Evolutionary conservation across 1,139 yeast species (phyloP), one percentile per base, ranked within the genome.

Genomic region (Suhomyces yuchorum): DNA sequence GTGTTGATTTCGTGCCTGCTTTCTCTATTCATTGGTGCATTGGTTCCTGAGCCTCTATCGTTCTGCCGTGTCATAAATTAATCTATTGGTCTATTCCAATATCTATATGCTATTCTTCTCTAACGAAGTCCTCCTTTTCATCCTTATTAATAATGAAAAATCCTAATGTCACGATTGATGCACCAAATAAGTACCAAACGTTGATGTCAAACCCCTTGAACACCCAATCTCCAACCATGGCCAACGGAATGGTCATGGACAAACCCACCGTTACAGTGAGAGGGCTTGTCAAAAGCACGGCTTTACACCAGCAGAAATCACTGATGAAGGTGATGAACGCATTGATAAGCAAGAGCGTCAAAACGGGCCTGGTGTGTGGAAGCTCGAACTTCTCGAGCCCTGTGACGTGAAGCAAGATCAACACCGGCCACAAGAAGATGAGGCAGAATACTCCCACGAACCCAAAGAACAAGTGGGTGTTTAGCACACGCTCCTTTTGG

Each of bases 251-350:
- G 0, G 98, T 91, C 56, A 93, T 82, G 23, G 96, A 86, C 39
- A 93, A 74, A 0, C 99, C 99, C 8, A 93, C 96, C 0, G 99
- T 93, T 2, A 92, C 98, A 0, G 96, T 92, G 53, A 93, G 74
- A 0, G 99, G 99, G 43, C 95, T 85, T 1, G 99, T 93, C 62
- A 93, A 72, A 32, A 93, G 75, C 78, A 92, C 95, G 0, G 98
- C 96, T 56, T 90, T 81, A 38, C 96, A 96, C 99, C 99, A 93
- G 61, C 96, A 84, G 57, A 86, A 90, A 63, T 93, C 99, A 40
- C 96, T 87, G 15, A 91, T 69, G 57, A 93, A 84, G 0, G 97
- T 90, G 37, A 90, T 83, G 23, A 80, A 60, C 46, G 93, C 88
- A 65, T 93, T 93, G 42, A 81, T 56, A 1, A 79, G 47, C 9